These are phyloP conservation scores for Paxillus ammoniavirescens DNA, from an alignment of 768 basidiomycete genomes.

Conservation along the genomic window DNA sequence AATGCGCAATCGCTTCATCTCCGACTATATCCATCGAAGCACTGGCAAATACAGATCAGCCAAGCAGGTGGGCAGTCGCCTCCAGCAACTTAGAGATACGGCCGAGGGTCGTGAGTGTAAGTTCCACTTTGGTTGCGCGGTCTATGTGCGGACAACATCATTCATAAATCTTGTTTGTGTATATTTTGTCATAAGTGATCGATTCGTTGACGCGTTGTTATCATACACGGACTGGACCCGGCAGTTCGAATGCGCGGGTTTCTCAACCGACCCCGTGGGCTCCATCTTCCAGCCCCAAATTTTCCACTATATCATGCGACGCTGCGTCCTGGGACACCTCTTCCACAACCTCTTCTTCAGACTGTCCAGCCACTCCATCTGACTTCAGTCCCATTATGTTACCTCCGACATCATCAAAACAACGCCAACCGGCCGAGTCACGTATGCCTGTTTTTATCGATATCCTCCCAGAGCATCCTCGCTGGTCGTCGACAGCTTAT, in stretches of 20 bases:
- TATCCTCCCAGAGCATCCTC: conserved; percentile 24
- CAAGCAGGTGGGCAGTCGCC: conserved; percentile 78
- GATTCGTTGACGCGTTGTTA: conserved; percentile 35
- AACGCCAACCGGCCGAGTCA: conserved; percentile 21
- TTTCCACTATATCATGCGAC: conserved; percentile 26
- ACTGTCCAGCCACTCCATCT: conserved; percentile 11
- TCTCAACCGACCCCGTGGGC: conserved; percentile 12
- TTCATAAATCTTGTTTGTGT: conserved; percentile 26
- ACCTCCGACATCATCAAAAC: conserved; percentile 19
- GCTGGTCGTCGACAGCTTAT: conserved; percentile 9
- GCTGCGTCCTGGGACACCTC: conserved; percentile 11
- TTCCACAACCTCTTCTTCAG: conserved; percentile 19
- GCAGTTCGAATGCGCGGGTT: conserved; percentile 19
- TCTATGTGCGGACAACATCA: conserved; percentile 21
- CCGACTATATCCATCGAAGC: conserved; percentile 67
- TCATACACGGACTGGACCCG: conserved; percentile 24
- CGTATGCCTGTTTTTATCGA: conserved; percentile 34
- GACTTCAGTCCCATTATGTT: conserved; percentile 19
- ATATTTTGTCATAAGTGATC: conserved; percentile 35
- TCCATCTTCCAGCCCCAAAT: conserved; percentile 14
- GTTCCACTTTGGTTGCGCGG: conserved; percentile 31
- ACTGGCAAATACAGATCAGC: conserved; percentile 72
- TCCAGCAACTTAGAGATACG: conserved; percentile 77
- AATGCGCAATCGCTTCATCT: conserved; percentile 77
- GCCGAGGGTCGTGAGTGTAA: conserved; percentile 68